phyloP scores from a whole-genome alignment of 495 filamentous ascomycete genomes.

The Trichoderma parareesei region DNA sequence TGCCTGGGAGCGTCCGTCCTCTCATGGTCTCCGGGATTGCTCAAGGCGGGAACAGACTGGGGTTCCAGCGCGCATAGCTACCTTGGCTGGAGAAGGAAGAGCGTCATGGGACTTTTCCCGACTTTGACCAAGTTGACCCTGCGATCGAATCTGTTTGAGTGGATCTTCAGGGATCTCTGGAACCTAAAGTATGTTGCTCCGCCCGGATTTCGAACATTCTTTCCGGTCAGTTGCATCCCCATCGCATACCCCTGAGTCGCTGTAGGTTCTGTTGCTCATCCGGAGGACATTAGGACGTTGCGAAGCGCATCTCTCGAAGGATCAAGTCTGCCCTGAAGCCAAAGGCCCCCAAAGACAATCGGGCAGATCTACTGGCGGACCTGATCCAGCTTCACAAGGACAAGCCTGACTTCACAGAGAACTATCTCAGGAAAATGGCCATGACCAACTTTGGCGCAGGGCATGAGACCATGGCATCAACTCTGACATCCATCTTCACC shows the following conservation, averaged over 20 bases:
- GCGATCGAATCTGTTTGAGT: slow-evolving; percentile 16
- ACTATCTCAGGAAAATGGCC: slow-evolving; percentile 34
- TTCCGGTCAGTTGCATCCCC: slow-evolving; percentile 20
- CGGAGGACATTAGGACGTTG: slow-evolving; percentile 18
- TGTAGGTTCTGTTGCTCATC: neutral
- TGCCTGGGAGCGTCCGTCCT: slow-evolving; percentile 32
- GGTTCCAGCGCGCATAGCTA: slow-evolving; percentile 30
- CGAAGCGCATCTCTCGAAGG: slow-evolving; percentile 22
- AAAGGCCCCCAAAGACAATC: neutral
- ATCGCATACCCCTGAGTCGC: neutral
- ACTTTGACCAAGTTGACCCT: slow-evolving; percentile 14
- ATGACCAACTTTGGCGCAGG: slow-evolving; percentile 42
- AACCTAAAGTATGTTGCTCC: slow-evolving; percentile 23
- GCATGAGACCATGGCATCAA: slow-evolving; percentile 42
- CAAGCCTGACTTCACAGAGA: slow-evolving; percentile 27
- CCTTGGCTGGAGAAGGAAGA: slow-evolving; percentile 28
- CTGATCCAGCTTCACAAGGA: slow-evolving; percentile 29
- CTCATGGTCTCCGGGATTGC: slow-evolving; percentile 33
- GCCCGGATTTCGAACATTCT: slow-evolving; percentile 28
- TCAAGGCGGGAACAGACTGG: slow-evolving; percentile 25
- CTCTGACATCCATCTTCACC: slow-evolving; percentile 28
- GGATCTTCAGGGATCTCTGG: slow-evolving; percentile 22
- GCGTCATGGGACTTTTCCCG: slow-evolving; percentile 30
- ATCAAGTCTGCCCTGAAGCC: slow-evolving; percentile 17
- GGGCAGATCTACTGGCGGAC: slow-evolving; percentile 27